Evolutionary conservation across 768 basidiomycete species (phyloP).

Genomic region (Mrakia frigida): DNA sequence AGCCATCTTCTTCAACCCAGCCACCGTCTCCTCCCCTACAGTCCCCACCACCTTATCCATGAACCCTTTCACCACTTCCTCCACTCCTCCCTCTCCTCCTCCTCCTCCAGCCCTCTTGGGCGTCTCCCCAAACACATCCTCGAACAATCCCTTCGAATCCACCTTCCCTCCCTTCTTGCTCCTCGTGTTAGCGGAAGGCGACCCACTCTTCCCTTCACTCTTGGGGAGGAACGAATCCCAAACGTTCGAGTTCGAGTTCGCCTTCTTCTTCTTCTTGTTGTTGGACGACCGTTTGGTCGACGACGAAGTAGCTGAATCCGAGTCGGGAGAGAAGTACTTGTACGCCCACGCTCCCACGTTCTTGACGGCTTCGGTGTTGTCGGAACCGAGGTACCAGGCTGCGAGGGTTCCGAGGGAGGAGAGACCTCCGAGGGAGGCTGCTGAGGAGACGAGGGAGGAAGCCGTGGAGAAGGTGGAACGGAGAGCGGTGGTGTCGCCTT

Average conservation of each 20-base stretch:
- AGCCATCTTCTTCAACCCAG: conserved; percentile 2
- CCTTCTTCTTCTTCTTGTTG: conserved; percentile 1
- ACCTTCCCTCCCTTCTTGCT: neutral
- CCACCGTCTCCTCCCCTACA: neutral
- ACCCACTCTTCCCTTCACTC: neutral
- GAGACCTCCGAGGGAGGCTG: neutral
- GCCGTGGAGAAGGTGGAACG: neutral
- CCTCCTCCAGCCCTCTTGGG: neutral
- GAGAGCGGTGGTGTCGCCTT: conserved; percentile 12
- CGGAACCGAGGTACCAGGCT: conserved; percentile 5
- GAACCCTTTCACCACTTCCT: neutral
- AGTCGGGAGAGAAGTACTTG: conserved; percentile 11
- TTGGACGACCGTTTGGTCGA: neutral
- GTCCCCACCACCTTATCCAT: conserved; percentile 3
- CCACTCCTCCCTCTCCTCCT: neutral
- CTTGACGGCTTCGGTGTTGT: conserved; percentile 13
- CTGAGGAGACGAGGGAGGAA: conserved; percentile 5
- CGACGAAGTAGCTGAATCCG: neutral
- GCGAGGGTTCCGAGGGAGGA: conserved; percentile 8
- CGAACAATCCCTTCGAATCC: conserved; percentile 1
- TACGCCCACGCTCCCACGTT: neutral
- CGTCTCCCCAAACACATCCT: conserved; percentile 13
- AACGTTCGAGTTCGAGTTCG: conserved; percentile 4
- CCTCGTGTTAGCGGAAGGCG: conserved; percentile 4
- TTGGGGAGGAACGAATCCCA: conserved; percentile 11